Evolutionary conservation across 2,329 filamentous ascomycete genomes (phyloP).

Genomic region (Alternaria sp.): DNA sequence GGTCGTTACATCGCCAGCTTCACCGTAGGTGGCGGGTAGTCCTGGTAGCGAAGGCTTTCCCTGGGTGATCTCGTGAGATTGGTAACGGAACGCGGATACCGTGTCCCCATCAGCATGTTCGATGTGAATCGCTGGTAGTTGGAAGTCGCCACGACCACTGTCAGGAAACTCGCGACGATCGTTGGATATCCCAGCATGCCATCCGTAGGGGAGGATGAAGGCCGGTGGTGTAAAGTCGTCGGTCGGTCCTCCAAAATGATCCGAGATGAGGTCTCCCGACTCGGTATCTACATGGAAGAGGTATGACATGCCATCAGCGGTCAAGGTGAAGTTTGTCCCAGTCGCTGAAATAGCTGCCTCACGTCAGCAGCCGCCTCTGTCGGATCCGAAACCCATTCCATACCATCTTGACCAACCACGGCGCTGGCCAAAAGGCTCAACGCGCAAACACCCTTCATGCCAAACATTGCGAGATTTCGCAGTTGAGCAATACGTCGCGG

Average conservation of each 20-base stretch:
- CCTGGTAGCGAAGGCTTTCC: conserved; percentile 67
- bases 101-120: conserved; percentile 66
- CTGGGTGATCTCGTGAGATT: conserved; percentile 62
- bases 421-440: conserved; percentile 24
- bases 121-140: conserved; percentile 68
- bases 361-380: conserved; percentile 8
- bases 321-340: conserved; percentile 65
- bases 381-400: not conserved
- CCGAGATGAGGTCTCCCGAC: conserved; percentile 65
- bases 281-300: conserved; percentile 68
- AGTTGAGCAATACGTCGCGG: not conserved
- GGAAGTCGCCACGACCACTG: conserved; percentile 69
- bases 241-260: conserved; percentile 68
- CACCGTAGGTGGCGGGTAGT: conserved; percentile 67
- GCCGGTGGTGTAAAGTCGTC: conserved; percentile 61
- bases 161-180: conserved; percentile 70
- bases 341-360: conserved; percentile 61
- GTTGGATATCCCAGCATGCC: conserved; percentile 61
- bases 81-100: conserved; percentile 66
- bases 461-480: conserved; percentile 11
- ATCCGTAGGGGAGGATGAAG: conserved; percentile 57
- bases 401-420: conserved; percentile 29
- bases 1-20: conserved; percentile 65
- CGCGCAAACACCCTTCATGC: conserved; percentile 13
- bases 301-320: conserved; percentile 66